These are phyloP conservation scores for Pharus latifolius DNA, from an alignment of 176 grass and related monocot species.

Conservation along the genomic window DNA sequence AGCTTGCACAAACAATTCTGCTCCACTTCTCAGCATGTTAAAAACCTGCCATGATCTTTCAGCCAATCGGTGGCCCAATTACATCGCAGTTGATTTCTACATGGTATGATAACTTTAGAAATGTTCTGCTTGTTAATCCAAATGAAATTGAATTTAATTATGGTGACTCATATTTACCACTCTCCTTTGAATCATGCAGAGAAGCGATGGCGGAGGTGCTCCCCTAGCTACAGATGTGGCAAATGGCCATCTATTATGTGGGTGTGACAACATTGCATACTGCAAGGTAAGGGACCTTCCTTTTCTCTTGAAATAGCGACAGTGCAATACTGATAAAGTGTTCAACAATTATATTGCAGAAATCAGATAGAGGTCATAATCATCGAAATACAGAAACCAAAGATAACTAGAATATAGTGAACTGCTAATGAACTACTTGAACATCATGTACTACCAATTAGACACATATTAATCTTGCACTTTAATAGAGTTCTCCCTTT, in stretches of 20 bases:
- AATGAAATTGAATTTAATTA: neutral
- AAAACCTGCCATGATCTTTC: slow-evolving; percentile 68
- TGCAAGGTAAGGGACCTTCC: slow-evolving; percentile 38
- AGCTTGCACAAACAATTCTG: slow-evolving; percentile 60
- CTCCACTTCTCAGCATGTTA: slow-evolving; percentile 68
- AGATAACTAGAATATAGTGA: neutral
- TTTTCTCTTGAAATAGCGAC: neutral
- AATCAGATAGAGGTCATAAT: neutral
- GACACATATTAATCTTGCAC: neutral
- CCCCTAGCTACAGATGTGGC: slow-evolving; percentile 48
- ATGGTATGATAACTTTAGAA: slow-evolving; percentile 31
- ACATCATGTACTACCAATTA: neutral
- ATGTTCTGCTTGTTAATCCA: neutral
- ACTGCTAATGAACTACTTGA: neutral
- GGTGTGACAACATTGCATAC: slow-evolving; percentile 63
- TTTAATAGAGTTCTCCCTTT: neutral
- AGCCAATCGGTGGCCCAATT: slow-evolving; percentile 86
- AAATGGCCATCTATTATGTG: slow-evolving; percentile 67
- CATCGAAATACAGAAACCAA: neutral
- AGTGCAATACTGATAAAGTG: too few relatives aligned
- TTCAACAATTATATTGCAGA: too few relatives aligned
- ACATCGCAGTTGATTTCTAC: slow-evolving; percentile 92
- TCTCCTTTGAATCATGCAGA: slow-evolving; percentile 17
- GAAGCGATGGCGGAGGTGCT: slow-evolving; percentile 52
- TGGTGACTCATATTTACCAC: neutral